Base-by-base conservation (phyloP, 2,329 filamentous ascomycete species). In the Furcasterigmium sp. region DNA sequence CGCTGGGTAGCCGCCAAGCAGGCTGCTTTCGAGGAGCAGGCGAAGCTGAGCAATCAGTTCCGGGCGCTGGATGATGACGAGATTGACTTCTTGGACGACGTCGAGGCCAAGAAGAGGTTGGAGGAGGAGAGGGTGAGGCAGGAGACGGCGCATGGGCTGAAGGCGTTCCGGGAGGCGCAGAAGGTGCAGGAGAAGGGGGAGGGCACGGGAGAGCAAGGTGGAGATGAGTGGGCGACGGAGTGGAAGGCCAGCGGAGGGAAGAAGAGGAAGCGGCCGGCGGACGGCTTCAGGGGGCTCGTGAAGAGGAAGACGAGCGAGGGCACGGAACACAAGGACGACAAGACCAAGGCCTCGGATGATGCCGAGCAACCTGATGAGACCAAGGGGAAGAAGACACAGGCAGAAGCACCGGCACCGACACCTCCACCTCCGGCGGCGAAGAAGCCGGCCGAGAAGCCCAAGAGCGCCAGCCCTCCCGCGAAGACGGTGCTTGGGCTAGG, bases 1-100 rank as follows among this genome's bases (percentile, higher is more conserved):
- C n/a, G n/a, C n/a, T n/a, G n/a, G n/a, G n/a, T 45, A 85, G 86
- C 82, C 51, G 85, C 85, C 45, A 91, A 91, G 63, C 85, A 91
- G 65, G 86, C 87, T 17, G 85, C 83, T 8, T 89, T 90, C 60
- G 87, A 90, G 60, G 87, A 91, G 62, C 73, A 82, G 49, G 76
- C 75, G 49, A 76, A 76, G 51, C 69, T 91, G 41, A 78, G 80
- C 56, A 87, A 91, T 55, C 87, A 91, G 66, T 91, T 90, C 59
- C 78, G 83, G 30, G 73, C 84, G 3, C 72, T 93, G 23, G 84
- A 91, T 57, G 85, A 89, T 46, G 85, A 90, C 58, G 87, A 91
- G 66, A 73, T 85, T 40, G 85, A 85, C 17, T 91, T 89, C 51
- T 65, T 93, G 40, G 80, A 84, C 37, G 76, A 75, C 37, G 72